Conservation (phyloP, 2,329 filamentous ascomycete genomes). For the Lachnum nothofagi region DNA sequence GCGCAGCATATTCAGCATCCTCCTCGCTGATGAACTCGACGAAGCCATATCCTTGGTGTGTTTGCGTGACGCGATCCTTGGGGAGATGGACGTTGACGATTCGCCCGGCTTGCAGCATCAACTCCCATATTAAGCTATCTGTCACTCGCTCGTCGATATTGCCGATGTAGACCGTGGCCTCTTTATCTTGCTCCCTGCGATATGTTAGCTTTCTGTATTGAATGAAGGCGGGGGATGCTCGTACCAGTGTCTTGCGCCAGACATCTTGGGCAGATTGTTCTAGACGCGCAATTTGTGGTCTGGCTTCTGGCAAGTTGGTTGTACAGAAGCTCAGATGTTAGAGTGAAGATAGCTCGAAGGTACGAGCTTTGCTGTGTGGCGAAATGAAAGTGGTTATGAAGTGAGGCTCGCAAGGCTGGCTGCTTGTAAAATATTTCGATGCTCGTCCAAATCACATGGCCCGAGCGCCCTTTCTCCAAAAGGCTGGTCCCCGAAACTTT, state of each 20-base stretch:
- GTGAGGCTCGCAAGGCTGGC: conserved; percentile 15
- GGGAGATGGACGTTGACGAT: conserved; percentile 98
- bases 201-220: conserved; percentile 22
- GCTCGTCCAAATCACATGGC: too few species aligned
- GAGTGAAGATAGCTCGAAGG: too few species aligned
- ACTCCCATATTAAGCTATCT: conserved; percentile 87
- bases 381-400: conserved; percentile 9
- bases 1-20: conserved; percentile 92
- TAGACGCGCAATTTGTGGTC: too few species aligned
- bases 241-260: conserved; percentile 64
- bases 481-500: conserved; percentile 6
- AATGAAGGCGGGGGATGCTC: conserved; percentile 21
- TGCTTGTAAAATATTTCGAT: neutral
- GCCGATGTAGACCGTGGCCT: conserved; percentile 95
- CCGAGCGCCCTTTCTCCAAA: too few species aligned
- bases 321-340: too few species aligned
- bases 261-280: conserved; percentile 34
- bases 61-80: conserved; percentile 94
- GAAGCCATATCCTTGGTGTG: conserved; percentile 96
- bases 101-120: conserved; percentile 96
- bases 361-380: neutral
- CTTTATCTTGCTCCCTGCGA: conserved; percentile 91
- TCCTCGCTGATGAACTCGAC: conserved; percentile 95
- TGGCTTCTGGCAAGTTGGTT: too few species aligned
- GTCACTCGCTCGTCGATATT: conserved; percentile 96